Evolutionary conservation across 1,284 basidiomycete species (phyloP).

Genomic region (Moniliophthora roreri): DNA sequence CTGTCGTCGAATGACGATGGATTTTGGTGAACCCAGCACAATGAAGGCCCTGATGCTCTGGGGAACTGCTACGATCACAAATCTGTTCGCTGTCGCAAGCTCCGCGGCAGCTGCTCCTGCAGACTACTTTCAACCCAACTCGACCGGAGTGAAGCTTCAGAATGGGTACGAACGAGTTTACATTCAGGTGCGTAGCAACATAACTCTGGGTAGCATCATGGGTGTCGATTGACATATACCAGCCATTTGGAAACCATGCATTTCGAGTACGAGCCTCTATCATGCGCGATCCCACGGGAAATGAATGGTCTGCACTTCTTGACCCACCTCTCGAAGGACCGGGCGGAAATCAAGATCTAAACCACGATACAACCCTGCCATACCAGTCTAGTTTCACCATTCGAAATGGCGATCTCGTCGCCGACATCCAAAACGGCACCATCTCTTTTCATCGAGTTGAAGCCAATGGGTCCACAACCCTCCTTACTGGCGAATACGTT

Average conservation of each 20-base stretch:
- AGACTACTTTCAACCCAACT: slow-evolving; percentile 24
- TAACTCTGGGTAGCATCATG: not conserved
- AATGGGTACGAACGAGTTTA: slow-evolving; percentile 39
- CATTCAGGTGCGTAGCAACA: slow-evolving; percentile 29
- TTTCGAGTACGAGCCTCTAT: slow-evolving; percentile 38
- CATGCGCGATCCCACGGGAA: slow-evolving; percentile 38
- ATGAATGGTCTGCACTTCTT: slow-evolving; percentile 35
- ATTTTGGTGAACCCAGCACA: too few species aligned
- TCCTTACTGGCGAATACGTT: slow-evolving; percentile 34
- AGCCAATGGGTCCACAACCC: slow-evolving; percentile 29
- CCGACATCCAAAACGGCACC: slow-evolving; percentile 27
- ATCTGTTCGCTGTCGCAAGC: too few species aligned
- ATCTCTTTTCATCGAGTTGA: slow-evolving; percentile 36
- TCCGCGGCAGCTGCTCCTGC: too few species aligned
- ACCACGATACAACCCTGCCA: slow-evolving; percentile 31
- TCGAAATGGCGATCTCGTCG: slow-evolving; percentile 36
- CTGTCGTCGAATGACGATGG: too few species aligned
- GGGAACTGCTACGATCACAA: too few species aligned
- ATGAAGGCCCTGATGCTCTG: too few species aligned
- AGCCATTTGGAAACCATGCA: slow-evolving; percentile 41
- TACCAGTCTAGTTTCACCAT: slow-evolving; percentile 33
- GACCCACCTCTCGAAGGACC: slow-evolving; percentile 41
- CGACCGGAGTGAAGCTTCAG: slow-evolving; percentile 37
- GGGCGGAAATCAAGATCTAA: slow-evolving; percentile 31
- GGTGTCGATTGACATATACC: too few species aligned